phyloP scores from a whole-genome alignment of 169 alveolate species.

The Plasmodium chabaudi region DNA sequence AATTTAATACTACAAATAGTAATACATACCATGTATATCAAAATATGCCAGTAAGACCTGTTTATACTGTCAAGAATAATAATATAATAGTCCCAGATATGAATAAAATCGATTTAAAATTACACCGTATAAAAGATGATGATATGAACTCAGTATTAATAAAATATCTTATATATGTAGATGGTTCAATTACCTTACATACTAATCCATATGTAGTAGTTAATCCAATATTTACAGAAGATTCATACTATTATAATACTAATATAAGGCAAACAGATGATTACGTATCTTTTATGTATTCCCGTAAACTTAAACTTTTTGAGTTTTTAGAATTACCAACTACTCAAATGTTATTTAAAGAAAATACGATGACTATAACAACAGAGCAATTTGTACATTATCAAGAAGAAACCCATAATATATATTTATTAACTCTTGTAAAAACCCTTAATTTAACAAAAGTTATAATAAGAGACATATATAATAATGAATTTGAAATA shows the following conservation, averaged over 20 bases:
- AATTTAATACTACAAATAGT: not conserved
- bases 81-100: not conserved
- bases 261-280: slow-evolving; percentile 18
- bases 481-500: slow-evolving; percentile 19
- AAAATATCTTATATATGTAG: slow-evolving; percentile 20
- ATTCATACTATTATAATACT: slow-evolving; percentile 22
- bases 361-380: not conserved
- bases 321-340: slow-evolving; percentile 25
- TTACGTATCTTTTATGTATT: slow-evolving; percentile 14
- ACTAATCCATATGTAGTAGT: slow-evolving; percentile 26
- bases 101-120: not conserved
- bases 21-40: slow-evolving; percentile 10
- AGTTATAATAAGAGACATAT: slow-evolving; percentile 27
- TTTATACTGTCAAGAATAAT: slow-evolving; percentile 34
- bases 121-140: not conserved
- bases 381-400: not conserved
- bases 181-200: not conserved
- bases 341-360: slow-evolving; percentile 27
- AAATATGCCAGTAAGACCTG: slow-evolving; percentile 49
- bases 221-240: slow-evolving; percentile 28
- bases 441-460: slow-evolving; percentile 9
- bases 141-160: not conserved
- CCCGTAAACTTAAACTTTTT: slow-evolving; percentile 19
- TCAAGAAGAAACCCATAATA: not conserved
- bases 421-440: slow-evolving; percentile 3